Conservation (phyloP, 331 rosid genomes). For the Phaseolus coccineus region DNA sequence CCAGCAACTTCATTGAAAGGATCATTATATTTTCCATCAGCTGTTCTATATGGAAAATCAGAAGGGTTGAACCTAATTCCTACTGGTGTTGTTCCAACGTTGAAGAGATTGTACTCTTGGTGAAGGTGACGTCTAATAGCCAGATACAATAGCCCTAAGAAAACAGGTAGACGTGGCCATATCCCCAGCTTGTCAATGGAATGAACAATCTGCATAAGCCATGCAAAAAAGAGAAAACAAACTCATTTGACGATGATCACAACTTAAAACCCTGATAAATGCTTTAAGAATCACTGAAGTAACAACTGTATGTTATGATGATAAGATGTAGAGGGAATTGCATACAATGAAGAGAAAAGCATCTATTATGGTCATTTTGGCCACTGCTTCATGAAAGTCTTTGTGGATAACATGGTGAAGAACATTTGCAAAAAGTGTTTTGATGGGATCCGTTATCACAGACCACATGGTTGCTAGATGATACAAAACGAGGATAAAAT, state of each 20-base stretch:
- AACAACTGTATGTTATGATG: no score
- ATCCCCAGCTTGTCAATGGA: constrained; percentile 54
- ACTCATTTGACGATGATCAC: not conserved
- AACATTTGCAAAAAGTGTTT: constrained; percentile 26
- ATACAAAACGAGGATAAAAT: not conserved
- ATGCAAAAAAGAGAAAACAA: not conserved
- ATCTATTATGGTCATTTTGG: constrained; percentile 58
- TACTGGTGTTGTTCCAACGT: constrained; percentile 51
- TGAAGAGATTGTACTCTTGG: constrained; percentile 57
- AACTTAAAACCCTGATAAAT: no score
- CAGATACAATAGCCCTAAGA: constrained; percentile 49
- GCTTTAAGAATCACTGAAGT: no score
- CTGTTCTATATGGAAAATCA: constrained; percentile 57
- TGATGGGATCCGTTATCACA: constrained; percentile 40
- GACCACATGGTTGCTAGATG: constrained; percentile 42
- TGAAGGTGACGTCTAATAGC: constrained; percentile 54
- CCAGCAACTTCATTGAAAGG: constrained; percentile 62
- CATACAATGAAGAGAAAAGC: constrained; percentile 55
- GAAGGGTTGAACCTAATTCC: constrained; percentile 54
- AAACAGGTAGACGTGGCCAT: constrained; percentile 56
- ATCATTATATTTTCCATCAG: constrained; percentile 55
- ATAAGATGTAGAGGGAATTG: not conserved
- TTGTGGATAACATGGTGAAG: constrained; percentile 41
- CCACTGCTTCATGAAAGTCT: constrained; percentile 60
- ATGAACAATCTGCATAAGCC: constrained; percentile 54